Conservation (phyloP, 1,284 basidiomycete genomes). For the Austroboletus olivaceoglutinosus region DNA sequence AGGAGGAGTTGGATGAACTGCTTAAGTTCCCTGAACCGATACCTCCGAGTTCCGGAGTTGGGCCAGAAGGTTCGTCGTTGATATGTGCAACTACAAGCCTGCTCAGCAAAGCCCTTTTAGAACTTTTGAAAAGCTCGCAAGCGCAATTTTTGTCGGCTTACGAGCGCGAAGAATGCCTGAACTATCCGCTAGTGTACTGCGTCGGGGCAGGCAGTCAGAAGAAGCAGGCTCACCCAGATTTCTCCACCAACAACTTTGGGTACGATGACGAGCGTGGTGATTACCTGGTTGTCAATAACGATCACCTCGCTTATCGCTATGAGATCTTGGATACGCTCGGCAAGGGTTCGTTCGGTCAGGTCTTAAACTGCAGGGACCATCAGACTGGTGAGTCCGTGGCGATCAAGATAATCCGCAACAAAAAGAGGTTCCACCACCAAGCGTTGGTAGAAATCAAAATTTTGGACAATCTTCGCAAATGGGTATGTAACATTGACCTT, state of each 20-base stretch:
- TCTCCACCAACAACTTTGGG: conserved; percentile 85
- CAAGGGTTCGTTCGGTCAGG: conserved; percentile 98
- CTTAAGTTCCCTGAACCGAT: conserved; percentile 91
- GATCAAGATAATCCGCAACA: conserved; percentile 99
- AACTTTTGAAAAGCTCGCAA: conserved; percentile 59
- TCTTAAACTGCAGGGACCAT: conserved; percentile 94
- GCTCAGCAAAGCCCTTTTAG: conserved; percentile 38
- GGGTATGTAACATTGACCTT: conserved; percentile 58
- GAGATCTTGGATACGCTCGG: conserved; percentile 91
- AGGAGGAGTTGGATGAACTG: conserved; percentile 86
- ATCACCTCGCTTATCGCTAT: conserved; percentile 96
- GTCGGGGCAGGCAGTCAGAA: conserved; percentile 80
- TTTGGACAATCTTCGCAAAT: conserved; percentile 92
- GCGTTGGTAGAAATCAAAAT: conserved; percentile 99
- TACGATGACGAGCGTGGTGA: conserved; percentile 99
- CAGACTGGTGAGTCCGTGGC: conserved; percentile 96
- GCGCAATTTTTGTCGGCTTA: conserved; percentile 74
- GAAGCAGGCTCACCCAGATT: conserved; percentile 72
- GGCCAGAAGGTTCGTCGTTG: conserved; percentile 64
- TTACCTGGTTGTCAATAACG: conserved; percentile 86
- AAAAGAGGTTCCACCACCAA: conserved; percentile 98
- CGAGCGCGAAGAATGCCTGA: conserved; percentile 89
- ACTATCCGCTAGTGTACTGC: conserved; percentile 85
- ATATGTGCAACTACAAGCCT: conserved; percentile 1
- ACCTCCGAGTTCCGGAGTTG: conserved; percentile 64